Conservation (phyloP, 1,284 basidiomycete genomes). For the Trametes hirsuta region DNA sequence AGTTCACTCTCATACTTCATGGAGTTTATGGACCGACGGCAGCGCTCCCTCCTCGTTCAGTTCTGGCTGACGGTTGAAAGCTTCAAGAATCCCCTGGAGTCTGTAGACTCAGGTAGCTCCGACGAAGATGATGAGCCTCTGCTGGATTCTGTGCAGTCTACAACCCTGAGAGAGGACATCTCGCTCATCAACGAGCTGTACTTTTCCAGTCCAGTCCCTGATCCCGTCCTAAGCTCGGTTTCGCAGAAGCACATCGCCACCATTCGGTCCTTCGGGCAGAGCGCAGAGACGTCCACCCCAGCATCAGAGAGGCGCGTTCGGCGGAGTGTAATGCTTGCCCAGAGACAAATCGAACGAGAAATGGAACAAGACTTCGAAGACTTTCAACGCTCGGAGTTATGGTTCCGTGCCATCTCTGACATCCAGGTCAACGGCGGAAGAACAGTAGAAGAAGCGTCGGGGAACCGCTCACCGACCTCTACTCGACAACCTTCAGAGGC, state of each 20-base stretch:
- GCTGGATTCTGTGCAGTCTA: slow-evolving; percentile 58
- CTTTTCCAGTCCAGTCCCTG: slow-evolving; percentile 65
- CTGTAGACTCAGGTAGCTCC: slow-evolving; percentile 71
- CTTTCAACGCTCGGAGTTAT: slow-evolving; percentile 87
- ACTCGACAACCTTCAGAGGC: slow-evolving; percentile 16
- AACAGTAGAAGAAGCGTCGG: slow-evolving; percentile 12
- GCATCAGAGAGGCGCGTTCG: slow-evolving; percentile 66
- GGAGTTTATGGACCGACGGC: slow-evolving; percentile 95
- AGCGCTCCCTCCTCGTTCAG: slow-evolving; percentile 85
- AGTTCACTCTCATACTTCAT: slow-evolving; percentile 93
- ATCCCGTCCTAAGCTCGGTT: slow-evolving; percentile 66
- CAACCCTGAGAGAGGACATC: slow-evolving; percentile 82
- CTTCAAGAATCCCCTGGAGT: slow-evolving; percentile 95
- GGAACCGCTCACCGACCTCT: slow-evolving; percentile 18
- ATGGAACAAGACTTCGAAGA: slow-evolving; percentile 93
- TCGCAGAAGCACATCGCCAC: slow-evolving; percentile 69
- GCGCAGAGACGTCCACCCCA: slow-evolving; percentile 47
- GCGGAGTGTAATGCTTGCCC: slow-evolving; percentile 80
- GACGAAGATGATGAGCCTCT: slow-evolving; percentile 69
- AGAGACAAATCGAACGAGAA: slow-evolving; percentile 82
- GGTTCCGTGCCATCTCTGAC: slow-evolving; percentile 87
- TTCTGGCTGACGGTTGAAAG: slow-evolving; percentile 98
- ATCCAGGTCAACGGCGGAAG: slow-evolving; percentile 43
- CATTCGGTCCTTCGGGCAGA: slow-evolving; percentile 70
- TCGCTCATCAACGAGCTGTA: slow-evolving; percentile 87